A percentile compares a stretch with the other conserved stretches of the same genome.
Conservation (phyloP, 106 monocot genomes). For the Dioscorea zingiberensis region DNA sequence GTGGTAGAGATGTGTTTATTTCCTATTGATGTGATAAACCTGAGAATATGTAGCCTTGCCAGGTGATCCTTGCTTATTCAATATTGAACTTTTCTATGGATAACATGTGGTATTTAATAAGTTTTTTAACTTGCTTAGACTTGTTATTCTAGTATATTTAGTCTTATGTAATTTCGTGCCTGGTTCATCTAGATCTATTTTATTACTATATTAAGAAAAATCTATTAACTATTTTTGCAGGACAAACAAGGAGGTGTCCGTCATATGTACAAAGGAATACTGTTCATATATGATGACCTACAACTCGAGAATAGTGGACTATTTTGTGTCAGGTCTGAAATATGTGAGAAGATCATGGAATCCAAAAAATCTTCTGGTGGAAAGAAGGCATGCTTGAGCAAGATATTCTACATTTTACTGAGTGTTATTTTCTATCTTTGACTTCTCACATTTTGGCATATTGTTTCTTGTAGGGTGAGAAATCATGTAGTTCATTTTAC, state of each 20-base stretch:
- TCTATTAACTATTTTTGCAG: constrained; percentile 33
- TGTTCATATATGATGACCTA: constrained; percentile 78
- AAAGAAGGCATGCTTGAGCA: constrained; percentile 13
- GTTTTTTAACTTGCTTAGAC: too few relatives aligned
- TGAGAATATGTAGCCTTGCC: too few relatives aligned
- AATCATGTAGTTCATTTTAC: constrained; percentile 23
- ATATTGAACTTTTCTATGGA: too few relatives aligned
- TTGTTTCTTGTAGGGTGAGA: constrained; percentile 29
- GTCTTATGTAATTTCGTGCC: too few relatives aligned
- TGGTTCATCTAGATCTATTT: too few relatives aligned
- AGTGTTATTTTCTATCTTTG: constrained; percentile 1
- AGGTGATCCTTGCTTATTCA: too few relatives aligned
- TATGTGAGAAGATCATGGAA: constrained; percentile 56
- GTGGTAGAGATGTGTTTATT: too few relatives aligned
- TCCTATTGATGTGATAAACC: too few relatives aligned
- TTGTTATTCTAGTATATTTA: too few relatives aligned
- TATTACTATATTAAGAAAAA: neutral
- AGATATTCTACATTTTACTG: neutral
- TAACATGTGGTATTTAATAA: too few relatives aligned
- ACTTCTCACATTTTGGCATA: neutral
- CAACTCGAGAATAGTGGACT: constrained; percentile 71
- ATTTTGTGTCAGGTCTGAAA: constrained; percentile 53
- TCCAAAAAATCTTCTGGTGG: constrained; percentile 17
- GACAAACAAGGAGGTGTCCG: constrained; percentile 68
- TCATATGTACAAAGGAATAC: constrained; percentile 81